Percentiles rank a stretch among this genome's conserved stretches.
These are phyloP conservation scores for Brettanomyces custersianus DNA, from an alignment of 805 yeast genomes.

Conservation along the genomic window DNA sequence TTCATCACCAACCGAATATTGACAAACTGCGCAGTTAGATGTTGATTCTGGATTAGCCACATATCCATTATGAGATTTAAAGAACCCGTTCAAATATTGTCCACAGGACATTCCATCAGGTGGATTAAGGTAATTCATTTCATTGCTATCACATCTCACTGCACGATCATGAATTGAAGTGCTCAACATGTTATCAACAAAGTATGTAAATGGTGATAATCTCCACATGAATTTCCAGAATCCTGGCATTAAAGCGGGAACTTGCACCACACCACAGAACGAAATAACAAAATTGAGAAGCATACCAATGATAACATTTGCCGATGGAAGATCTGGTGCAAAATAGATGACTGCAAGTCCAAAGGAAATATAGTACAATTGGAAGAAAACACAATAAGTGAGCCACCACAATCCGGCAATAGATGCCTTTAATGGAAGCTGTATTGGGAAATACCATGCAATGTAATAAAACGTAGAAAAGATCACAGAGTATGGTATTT, in stretches of 20 bases:
- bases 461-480: constrained; percentile 39
- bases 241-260: constrained; percentile 51
- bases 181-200: constrained; percentile 45
- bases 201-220: constrained; percentile 64
- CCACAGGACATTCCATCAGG: constrained; percentile 61
- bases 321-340: constrained; percentile 59
- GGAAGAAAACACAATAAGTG: constrained; percentile 29
- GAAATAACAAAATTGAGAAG: constrained; percentile 48
- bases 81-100: constrained; percentile 35
- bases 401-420: constrained; percentile 42
- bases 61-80: constrained; percentile 43
- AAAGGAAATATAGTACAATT: constrained; percentile 37
- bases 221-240: constrained; percentile 83
- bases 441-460: constrained; percentile 29
- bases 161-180: constrained; percentile 38
- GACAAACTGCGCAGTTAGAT: constrained; percentile 40
- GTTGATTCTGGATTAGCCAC: constrained; percentile 45
- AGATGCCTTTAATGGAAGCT: constrained; percentile 25
- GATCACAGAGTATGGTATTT: constrained; percentile 49
- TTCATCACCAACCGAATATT: constrained; percentile 35
- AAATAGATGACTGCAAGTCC: constrained; percentile 47
- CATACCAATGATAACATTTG: constrained; percentile 49
- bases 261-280: constrained; percentile 66
- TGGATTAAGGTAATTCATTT: constrained; percentile 42
- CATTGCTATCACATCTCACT: constrained; percentile 40